A percentile compares a stretch with the other conserved stretches of the same genome.
phyloP scores from a whole-genome alignment of 768 basidiomycete genomes.

The Rhizopogon sp. region DNA sequence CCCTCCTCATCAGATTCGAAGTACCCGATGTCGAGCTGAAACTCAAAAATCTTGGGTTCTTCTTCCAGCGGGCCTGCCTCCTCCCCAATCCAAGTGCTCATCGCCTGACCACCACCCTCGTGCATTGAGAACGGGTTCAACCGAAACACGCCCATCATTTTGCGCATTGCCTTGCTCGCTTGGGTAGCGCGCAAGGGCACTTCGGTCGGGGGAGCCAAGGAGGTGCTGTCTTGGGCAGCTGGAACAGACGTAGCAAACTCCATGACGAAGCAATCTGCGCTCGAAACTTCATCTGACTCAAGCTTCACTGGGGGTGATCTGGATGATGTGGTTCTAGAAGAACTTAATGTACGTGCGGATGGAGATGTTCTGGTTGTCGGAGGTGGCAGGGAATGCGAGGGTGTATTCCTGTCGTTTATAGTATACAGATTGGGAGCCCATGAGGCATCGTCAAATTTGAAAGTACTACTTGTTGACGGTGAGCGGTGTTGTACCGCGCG shows the following conservation, averaged over 20 bases:
- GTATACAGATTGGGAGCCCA: constrained; percentile 29
- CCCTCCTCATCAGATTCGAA: constrained; percentile 13
- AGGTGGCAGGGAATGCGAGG: constrained; percentile 30
- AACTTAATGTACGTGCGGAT: constrained; percentile 23
- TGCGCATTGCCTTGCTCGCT: constrained; percentile 63
- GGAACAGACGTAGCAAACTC: constrained; percentile 25
- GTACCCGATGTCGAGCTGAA: constrained; percentile 45
- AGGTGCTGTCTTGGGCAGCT: constrained; percentile 29
- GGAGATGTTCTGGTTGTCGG: constrained; percentile 27
- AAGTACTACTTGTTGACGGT: constrained; percentile 8
- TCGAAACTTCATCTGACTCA: constrained; percentile 22
- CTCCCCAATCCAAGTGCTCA: constrained; percentile 40
- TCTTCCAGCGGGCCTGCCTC: constrained; percentile 57
- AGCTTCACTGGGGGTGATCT: constrained; percentile 25
- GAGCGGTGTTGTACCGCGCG: constrained; percentile 13
- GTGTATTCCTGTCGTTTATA: constrained; percentile 26
- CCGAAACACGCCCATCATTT: constrained; percentile 75
- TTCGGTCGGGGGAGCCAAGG: constrained; percentile 52
- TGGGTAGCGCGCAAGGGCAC: constrained; percentile 76
- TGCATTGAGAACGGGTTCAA: constrained; percentile 75
- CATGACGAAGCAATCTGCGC: constrained; percentile 30
- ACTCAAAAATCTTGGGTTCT: constrained; percentile 60
- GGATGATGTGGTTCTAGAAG: constrained; percentile 26
- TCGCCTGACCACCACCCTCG: constrained; percentile 37
- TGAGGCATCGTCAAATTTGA: constrained; percentile 20